Conservation (phyloP, 2,329 filamentous ascomycete species). For the Pyrenophora tritici-repentis region DNA sequence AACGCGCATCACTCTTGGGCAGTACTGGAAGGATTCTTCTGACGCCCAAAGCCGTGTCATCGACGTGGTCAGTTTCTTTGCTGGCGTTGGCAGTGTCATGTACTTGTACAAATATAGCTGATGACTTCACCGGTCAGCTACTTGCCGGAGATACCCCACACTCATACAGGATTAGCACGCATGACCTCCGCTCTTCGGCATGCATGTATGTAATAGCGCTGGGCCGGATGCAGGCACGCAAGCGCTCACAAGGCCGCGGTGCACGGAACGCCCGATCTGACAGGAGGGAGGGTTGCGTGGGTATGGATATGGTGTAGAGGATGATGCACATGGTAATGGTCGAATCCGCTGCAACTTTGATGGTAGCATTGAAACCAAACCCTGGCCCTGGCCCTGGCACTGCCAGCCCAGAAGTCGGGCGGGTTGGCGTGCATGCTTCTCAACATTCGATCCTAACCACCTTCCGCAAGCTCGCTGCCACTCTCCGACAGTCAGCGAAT, state of each 20-base stretch:
- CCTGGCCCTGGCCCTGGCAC: too few species aligned
- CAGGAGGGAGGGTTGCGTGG: neutral
- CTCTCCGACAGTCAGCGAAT: constrained; percentile 13
- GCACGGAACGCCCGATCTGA: constrained; percentile 2
- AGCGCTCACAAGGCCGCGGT: neutral
- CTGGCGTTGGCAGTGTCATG: neutral
- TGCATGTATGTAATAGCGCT: constrained; percentile 1
- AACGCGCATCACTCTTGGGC: too few species aligned
- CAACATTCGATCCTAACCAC: constrained; percentile 3
- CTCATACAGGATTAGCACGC: constrained; percentile 4
- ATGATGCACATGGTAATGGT: neutral
- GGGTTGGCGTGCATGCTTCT: constrained; percentile 2
- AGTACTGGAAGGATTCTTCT: too few species aligned
- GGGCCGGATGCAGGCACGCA: constrained; percentile 10
- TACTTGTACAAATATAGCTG: constrained; percentile 1
- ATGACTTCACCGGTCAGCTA: constrained; percentile 14
- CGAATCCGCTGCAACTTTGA: neutral
- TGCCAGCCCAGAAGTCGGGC: neutral
- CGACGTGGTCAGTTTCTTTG: neutral
- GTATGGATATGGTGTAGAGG: neutral
- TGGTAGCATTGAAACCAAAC: too few species aligned
- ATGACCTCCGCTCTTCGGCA: constrained; percentile 7
- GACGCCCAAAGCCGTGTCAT: too few species aligned
- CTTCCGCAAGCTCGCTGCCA: constrained; percentile 4
- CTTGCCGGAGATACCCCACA: constrained; percentile 11